Percentiles rank a stretch among this genome's conserved stretches.
Evolutionary conservation across 495 filamentous ascomycete species (phyloP).

Genomic region (Hypoxylon lienhwacheense): DNA sequence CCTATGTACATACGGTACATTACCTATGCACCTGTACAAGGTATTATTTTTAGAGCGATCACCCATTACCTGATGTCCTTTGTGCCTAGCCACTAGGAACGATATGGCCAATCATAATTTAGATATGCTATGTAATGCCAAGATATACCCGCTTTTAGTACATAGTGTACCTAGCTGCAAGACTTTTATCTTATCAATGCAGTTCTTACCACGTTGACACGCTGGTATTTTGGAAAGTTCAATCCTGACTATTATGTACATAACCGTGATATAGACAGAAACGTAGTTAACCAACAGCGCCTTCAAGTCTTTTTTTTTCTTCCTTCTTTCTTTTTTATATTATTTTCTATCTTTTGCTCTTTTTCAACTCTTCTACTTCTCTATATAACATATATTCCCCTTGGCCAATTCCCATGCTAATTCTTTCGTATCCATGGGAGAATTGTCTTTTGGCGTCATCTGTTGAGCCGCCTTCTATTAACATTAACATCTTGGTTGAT

Average conservation of each 20-base stretch:
- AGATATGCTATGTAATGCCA: not conserved
- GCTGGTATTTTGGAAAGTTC: constrained; percentile 28
- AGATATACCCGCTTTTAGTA: constrained; percentile 12
- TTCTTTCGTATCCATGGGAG: constrained; percentile 17
- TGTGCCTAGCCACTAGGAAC: not conserved
- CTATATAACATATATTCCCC: constrained; percentile 1
- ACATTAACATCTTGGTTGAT: not conserved
- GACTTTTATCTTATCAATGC: too few species aligned
- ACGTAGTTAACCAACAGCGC: too few species aligned
- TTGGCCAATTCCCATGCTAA: constrained; percentile 29
- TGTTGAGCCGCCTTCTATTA: not conserved
- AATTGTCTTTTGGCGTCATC: constrained; percentile 11
- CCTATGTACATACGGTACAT: too few species aligned
- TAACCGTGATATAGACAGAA: too few species aligned
- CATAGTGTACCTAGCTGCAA: too few species aligned
- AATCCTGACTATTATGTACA: not conserved
- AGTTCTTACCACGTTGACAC: constrained; percentile 32
- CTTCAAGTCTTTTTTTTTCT: not conserved
- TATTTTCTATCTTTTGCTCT: not conserved
- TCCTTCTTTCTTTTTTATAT: constrained; percentile 4
- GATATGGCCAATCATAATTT: constrained; percentile 12
- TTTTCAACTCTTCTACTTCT: not conserved
- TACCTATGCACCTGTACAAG: too few species aligned
- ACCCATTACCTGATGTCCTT: constrained; percentile 18
- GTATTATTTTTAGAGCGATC: too few species aligned